phyloP scores from a whole-genome alignment of 2,329 filamentous ascomycete species.

The Teratosphaeria zuluensis region DNA sequence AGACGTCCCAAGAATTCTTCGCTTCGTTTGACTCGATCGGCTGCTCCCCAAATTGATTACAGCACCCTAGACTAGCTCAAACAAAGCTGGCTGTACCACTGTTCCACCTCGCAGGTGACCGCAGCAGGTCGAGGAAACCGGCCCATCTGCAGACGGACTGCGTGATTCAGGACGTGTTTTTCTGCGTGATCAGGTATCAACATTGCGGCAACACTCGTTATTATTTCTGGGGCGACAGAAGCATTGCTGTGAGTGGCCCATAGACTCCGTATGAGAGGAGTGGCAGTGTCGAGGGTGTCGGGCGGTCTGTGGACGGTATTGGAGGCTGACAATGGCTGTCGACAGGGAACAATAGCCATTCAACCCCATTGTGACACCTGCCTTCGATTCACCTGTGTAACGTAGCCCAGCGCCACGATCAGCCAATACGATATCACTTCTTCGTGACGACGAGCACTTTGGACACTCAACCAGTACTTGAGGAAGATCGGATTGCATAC shows the following conservation, averaged over 20 bases:
- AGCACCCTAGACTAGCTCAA: neutral
- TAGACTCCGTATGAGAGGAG: neutral
- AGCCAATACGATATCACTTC: neutral
- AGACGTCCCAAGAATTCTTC: neutral
- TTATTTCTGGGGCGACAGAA: neutral
- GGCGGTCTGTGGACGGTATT: neutral
- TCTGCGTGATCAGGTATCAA: slow-evolving; percentile 1
- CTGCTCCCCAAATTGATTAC: neutral
- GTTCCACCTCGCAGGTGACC: neutral
- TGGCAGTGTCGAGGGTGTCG: neutral
- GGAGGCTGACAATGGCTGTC: neutral
- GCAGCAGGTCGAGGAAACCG: neutral
- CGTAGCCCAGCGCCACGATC: neutral
- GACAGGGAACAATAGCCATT: slow-evolving; percentile 1
- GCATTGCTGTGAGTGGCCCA: neutral
- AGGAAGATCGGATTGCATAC: neutral
- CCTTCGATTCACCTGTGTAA: neutral
- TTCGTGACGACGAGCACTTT: neutral
- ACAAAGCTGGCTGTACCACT: neutral
- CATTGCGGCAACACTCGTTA: neutral
- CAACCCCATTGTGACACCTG: neutral
- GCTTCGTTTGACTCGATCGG: neutral
- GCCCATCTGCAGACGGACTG: neutral
- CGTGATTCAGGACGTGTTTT: neutral
- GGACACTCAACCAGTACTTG: neutral